Conservation (phyloP, 768 basidiomycete genomes). For the Gymnopilus dilepis region DNA sequence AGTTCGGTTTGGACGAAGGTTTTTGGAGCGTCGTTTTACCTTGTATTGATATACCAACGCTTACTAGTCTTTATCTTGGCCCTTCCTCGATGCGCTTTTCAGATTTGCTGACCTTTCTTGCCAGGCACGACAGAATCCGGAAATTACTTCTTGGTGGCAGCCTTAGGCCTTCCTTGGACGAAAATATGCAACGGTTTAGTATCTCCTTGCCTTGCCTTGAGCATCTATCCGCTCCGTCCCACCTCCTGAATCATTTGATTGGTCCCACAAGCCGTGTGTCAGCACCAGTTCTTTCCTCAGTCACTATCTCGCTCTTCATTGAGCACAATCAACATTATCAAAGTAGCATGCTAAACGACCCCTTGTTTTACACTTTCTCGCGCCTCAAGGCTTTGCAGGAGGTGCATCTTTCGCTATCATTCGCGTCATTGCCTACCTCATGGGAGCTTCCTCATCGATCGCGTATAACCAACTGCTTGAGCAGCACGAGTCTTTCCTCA, state of each 20-base stretch:
- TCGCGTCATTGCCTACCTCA: slow-evolving; percentile 10
- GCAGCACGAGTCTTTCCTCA: not conserved
- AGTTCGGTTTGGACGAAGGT: slow-evolving; percentile 15
- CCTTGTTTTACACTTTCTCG: not conserved
- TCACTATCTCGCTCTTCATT: slow-evolving; percentile 2
- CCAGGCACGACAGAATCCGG: slow-evolving; percentile 20
- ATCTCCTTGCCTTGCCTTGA: slow-evolving; percentile 3
- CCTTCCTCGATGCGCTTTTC: slow-evolving; percentile 12
- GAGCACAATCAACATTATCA: not conserved
- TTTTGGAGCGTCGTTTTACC: slow-evolving; percentile 30
- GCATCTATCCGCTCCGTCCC: slow-evolving; percentile 16
- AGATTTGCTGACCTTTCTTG: slow-evolving; percentile 25
- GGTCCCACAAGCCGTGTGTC: not conserved
- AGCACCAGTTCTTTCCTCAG: not conserved
- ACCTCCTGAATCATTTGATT: not conserved
- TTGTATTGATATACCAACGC: slow-evolving; percentile 25
- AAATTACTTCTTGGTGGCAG: slow-evolving; percentile 20
- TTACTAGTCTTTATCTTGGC: slow-evolving; percentile 30
- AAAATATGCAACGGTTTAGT: not conserved
- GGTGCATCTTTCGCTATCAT: slow-evolving; percentile 9
- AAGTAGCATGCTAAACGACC: not conserved
- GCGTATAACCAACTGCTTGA: not conserved
- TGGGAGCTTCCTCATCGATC: slow-evolving; percentile 3
- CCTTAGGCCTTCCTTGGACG: slow-evolving; percentile 9
- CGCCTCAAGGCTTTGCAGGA: slow-evolving; percentile 15